A percentile compares a stretch with the other conserved stretches of the same genome.
phyloP scores from a whole-genome alignment of 257 asterid genomes.

The Nicotiana benthamiana region DNA sequence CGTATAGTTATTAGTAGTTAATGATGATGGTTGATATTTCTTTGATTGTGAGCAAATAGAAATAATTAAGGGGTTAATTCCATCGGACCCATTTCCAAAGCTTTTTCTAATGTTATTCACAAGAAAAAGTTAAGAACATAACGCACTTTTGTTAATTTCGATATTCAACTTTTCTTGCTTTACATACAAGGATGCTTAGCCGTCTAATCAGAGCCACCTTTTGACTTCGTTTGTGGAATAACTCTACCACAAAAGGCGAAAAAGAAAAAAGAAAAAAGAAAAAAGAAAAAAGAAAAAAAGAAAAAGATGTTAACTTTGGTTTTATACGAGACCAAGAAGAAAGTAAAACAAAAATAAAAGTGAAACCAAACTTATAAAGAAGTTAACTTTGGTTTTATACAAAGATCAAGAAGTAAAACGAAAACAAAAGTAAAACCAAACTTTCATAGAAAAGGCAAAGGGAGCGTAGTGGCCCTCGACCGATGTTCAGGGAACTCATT shows the following conservation, averaged over 20 bases:
- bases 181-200: constrained; percentile 36
- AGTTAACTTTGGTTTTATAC: neutral
- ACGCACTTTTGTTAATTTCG: constrained; percentile 51
- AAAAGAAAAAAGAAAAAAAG: neutral
- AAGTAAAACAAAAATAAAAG: neutral
- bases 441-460: neutral
- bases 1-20: constrained; percentile 48
- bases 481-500: neutral
- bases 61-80: neutral
- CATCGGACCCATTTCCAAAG: constrained; percentile 8
- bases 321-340: neutral
- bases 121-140: constrained; percentile 25
- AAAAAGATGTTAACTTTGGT: neutral
- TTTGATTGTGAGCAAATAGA: constrained; percentile 8
- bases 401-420: too few relatives aligned
- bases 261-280: neutral
- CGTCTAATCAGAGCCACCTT: constrained; percentile 26
- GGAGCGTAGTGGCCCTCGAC: neutral
- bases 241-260: neutral
- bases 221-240: constrained; percentile 37
- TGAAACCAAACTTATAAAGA: neutral
- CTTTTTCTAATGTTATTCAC: constrained; percentile 24
- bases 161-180: constrained; percentile 47
- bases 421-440: neutral
- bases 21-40: constrained; percentile 32